Percentiles rank a stretch among this genome's conserved stretches.
phyloP scores from a whole-genome alignment of 768 basidiomycete species.

The Kwoniella sp. region DNA sequence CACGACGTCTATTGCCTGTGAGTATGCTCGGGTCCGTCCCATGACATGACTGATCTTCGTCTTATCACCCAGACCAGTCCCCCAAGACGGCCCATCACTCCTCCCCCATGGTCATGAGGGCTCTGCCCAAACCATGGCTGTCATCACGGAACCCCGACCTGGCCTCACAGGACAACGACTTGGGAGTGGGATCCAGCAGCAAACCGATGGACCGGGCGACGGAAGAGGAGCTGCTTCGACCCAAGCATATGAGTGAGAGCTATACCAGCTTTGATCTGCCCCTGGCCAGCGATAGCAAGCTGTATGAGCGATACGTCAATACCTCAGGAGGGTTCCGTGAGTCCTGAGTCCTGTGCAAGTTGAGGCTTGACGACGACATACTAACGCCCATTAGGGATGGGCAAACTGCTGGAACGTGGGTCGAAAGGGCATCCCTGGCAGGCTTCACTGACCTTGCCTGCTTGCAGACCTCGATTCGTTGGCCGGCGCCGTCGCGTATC shows the following conservation, averaged over 20 bases:
- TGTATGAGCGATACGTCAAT: slow-evolving; percentile 45
- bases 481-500: slow-evolving; percentile 79
- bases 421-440: neutral
- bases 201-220: neutral
- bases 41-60: neutral
- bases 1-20: slow-evolving; percentile 39
- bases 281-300: slow-evolving; percentile 29
- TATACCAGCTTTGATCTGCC: slow-evolving; percentile 46
- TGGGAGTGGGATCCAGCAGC: neutral
- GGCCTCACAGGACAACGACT: slow-evolving; percentile 10
- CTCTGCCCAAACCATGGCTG: slow-evolving; percentile 34
- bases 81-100: slow-evolving; percentile 18
- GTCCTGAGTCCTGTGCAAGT: slow-evolving; percentile 5
- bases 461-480: slow-evolving; percentile 66
- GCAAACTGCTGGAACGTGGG: slow-evolving; percentile 46
- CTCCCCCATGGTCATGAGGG: slow-evolving; percentile 42
- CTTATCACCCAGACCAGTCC: slow-evolving; percentile 11
- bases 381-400: slow-evolving; percentile 34
- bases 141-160: slow-evolving; percentile 34
- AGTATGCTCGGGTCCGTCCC: slow-evolving; percentile 3
- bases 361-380: no score
- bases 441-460: neutral
- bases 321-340: slow-evolving; percentile 41
- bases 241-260: slow-evolving; percentile 46
- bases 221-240: slow-evolving; percentile 25